These are phyloP conservation scores for Endotrypanum monterogeii DNA, from an alignment of 208 protist species.

Conservation along the genomic window DNA sequence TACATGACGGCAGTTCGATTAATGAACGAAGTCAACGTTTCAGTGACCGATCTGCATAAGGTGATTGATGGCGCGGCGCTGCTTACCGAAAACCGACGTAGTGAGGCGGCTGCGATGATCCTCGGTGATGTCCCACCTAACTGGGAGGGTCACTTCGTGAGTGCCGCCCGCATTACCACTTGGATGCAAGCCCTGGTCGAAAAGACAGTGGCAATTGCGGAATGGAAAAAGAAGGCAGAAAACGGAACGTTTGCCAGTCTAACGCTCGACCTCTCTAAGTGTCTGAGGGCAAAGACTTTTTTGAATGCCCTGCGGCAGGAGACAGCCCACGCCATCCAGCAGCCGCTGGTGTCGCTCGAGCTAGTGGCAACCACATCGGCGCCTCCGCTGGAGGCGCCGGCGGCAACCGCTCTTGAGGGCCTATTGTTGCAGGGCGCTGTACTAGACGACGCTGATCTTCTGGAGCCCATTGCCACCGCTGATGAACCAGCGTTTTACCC, in stretches of 20 bases:
- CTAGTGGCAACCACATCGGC: constrained; percentile 61
- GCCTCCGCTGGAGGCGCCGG: constrained; percentile 46
- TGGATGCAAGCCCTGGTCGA: constrained; percentile 92
- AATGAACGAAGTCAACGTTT: constrained; percentile 74
- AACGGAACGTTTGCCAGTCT: constrained; percentile 70
- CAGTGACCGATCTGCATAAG: constrained; percentile 78
- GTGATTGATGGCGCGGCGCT: constrained; percentile 91
- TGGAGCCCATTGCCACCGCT: constrained; percentile 77
- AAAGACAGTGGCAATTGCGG: constrained; percentile 69
- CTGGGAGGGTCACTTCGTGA: constrained; percentile 92
- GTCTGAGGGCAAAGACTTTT: constrained; percentile 95
- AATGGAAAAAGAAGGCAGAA: constrained; percentile 62
- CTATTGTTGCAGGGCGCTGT: constrained; percentile 88
- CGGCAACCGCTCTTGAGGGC: constrained; percentile 68
- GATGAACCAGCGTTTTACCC: constrained; percentile 83
- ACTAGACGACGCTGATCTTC: constrained; percentile 62
- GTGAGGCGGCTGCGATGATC: constrained; percentile 83
- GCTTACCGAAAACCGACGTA: constrained; percentile 78
- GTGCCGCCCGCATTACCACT: constrained; percentile 63
- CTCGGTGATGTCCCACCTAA: constrained; percentile 76
- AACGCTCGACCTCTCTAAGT: constrained; percentile 77
- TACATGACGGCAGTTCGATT: constrained; percentile 65
- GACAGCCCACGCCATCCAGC: constrained; percentile 77
- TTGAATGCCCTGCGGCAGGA: constrained; percentile 96
- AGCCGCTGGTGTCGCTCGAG: constrained; percentile 82